These are phyloP conservation scores for Mycena metata DNA, from an alignment of 768 basidiomycete species.

Conservation along the genomic window DNA sequence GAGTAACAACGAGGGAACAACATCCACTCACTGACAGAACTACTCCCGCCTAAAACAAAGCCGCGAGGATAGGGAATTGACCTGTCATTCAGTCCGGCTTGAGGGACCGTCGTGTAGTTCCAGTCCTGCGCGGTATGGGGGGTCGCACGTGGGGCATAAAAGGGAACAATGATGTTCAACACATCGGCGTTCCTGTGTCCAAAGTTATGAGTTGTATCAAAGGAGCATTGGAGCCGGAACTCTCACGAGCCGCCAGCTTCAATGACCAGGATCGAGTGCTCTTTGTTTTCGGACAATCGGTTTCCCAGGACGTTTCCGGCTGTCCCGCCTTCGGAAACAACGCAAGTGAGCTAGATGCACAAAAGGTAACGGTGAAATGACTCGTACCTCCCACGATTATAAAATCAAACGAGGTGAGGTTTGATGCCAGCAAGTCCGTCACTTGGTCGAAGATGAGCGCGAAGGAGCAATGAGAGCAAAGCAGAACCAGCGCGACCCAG, in stretches of 20 bases:
- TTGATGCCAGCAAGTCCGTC: background rate
- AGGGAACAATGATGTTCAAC: conserved; percentile 27
- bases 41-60: conserved; percentile 31
- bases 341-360: background rate
- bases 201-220: background rate
- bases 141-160: conserved; percentile 14
- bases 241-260: conserved; percentile 35
- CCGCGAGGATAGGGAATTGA: conserved; percentile 27
- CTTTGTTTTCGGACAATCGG: conserved; percentile 9
- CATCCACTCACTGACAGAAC: conserved; percentile 26
- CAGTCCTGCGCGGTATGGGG: conserved; percentile 30
- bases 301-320: conserved; percentile 22
- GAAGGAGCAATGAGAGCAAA: background rate
- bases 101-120: conserved; percentile 32
- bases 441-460: background rate
- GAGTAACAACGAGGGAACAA: too few species aligned
- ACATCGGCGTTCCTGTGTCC: conserved; percentile 16
- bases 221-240: too few species aligned
- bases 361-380: background rate
- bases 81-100: conserved; percentile 13
- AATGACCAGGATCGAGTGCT: conserved; percentile 17
- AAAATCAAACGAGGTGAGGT: conserved; percentile 26
- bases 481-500: background rate
- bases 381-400: conserved; percentile 21
- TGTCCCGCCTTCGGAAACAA: conserved; percentile 14